phyloP scores from a whole-genome alignment of 2,329 filamentous ascomycete species.

The Mollisia scopiformis region DNA sequence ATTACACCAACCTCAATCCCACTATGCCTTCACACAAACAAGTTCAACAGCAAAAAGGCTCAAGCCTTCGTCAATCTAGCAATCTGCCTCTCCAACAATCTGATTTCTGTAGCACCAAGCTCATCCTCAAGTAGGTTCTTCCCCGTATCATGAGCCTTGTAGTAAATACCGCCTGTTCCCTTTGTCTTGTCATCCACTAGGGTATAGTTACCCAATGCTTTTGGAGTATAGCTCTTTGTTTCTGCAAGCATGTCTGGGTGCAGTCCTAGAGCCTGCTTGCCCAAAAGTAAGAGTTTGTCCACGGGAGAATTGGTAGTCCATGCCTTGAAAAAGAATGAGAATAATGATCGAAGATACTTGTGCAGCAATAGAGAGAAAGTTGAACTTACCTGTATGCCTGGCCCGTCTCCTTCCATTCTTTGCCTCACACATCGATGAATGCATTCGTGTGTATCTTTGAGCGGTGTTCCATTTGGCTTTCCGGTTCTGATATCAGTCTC shows the following conservation, averaged over 20 bases:
- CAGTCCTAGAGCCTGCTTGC: conserved; percentile 15
- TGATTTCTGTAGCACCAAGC: conserved; percentile 26
- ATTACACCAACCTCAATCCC: not conserved
- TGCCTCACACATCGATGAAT: conserved; percentile 36
- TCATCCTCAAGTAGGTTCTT: conserved; percentile 22
- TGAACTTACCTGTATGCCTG: conserved; percentile 32
- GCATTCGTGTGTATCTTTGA: conserved; percentile 39
- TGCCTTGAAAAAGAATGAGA: conserved; percentile 30
- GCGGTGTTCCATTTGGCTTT: conserved; percentile 33
- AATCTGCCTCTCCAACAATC: conserved; percentile 20
- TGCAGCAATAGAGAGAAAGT: conserved; percentile 13
- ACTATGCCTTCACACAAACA: not conserved
- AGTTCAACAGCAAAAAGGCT: not conserved
- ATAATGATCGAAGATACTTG: not conserved
- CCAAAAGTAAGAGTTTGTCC: conserved; percentile 13
- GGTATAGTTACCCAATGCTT: conserved; percentile 20
- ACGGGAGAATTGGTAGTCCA: conserved; percentile 19
- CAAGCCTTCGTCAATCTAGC: too few species aligned
- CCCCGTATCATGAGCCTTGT: conserved; percentile 12
- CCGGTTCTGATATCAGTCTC: conserved; percentile 40
- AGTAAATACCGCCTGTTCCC: conserved; percentile 18
- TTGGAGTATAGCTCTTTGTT: conserved; percentile 9
- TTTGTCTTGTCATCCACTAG: conserved; percentile 16
- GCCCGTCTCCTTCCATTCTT: conserved; percentile 27
- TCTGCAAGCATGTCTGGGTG: conserved; percentile 1